Evolutionary conservation across 768 basidiomycete species (phyloP), one percentile per base, ranked within the genome.

Genomic region (Leucosporidium scottii): DNA sequence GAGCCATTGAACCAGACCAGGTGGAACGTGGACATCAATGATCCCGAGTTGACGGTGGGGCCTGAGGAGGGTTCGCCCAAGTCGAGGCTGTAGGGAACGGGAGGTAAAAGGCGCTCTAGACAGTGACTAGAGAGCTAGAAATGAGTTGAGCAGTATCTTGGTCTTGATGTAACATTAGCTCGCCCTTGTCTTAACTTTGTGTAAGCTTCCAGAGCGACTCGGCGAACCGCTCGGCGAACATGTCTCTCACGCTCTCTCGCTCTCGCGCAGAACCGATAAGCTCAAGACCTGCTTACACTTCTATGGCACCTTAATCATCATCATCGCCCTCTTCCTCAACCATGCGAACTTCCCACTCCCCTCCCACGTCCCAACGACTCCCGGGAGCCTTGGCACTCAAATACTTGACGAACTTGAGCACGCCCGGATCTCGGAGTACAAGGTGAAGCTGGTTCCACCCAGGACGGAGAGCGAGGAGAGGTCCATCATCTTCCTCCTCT

Each of bases 401-500:
- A 74, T 98, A 98, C 78, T 97, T 98, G 70, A 93, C 91, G 77
- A 97, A 98, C 51, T 85, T 85, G 86, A 98, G 87, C 57, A 98
- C 93, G 25, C 89, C 85, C 75, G 92, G 89, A 78, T 98, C 94
- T 21, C 94, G 84, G 65, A 97, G 80, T 28, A 97, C 93, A 48
- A 98, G 82, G 34, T 93, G 81, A 13, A 98, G 82, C 23, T 87
- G 84, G 78, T 97, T 97, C 80, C 91, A 98, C 6, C 88, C 87
- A 0, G 93, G 89, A 72, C 90, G 88, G 54, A 90, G 87, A 6
- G 89, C 90, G 51, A 97, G 79, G 27, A 97, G 81, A 8, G 93
- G 93, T 59, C 85, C 84, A 55, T 85, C 85, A 31, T 73, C 76
- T 6, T 80, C 79, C 2, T 79, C 81, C 4, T 79, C 79, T 0